Conservation (phyloP, 129 eudicot genomes). For the Flaveria bidentis region DNA sequence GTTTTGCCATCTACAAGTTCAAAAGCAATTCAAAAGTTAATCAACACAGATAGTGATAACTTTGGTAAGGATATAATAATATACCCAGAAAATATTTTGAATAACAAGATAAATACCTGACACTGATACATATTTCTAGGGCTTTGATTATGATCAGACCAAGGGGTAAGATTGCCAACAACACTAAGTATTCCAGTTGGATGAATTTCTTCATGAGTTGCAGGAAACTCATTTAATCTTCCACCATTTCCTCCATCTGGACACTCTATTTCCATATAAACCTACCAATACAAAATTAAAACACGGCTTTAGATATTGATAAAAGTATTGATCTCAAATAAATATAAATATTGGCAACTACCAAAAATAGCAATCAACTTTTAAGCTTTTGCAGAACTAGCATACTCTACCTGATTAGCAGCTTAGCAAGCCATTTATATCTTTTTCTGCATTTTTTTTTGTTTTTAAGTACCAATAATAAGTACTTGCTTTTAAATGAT, state of each 20-base stretch:
- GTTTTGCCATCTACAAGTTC: constrained; percentile 82
- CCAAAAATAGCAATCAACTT: background rate
- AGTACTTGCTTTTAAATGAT: background rate
- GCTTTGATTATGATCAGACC: constrained; percentile 98
- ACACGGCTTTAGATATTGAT: background rate
- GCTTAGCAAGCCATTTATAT: background rate
- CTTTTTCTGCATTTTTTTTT: background rate
- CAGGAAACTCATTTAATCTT: constrained; percentile 56
- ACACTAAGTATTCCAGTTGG: constrained; percentile 96
- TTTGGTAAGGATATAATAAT: background rate
- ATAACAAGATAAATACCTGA: constrained; percentile 54
- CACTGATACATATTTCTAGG: constrained; percentile 99
- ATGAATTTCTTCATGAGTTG: constrained; percentile 96
- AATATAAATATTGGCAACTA: background rate
- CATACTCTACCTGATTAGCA: background rate
- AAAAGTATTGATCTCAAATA: background rate
- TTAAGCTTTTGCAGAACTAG: background rate
- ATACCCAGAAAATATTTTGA: background rate
- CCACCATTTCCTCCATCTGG: constrained; percentile 97
- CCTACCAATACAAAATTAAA: constrained; percentile 39
- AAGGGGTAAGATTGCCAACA: constrained; percentile 94
- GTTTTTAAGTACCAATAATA: background rate
- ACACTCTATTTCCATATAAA: constrained; percentile 93
- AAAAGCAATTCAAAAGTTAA: constrained; percentile 13
- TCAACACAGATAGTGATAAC: background rate